Evolutionary conservation across 2,329 filamentous ascomycete genomes (phyloP).

Genomic region (Penicillium sp.): DNA sequence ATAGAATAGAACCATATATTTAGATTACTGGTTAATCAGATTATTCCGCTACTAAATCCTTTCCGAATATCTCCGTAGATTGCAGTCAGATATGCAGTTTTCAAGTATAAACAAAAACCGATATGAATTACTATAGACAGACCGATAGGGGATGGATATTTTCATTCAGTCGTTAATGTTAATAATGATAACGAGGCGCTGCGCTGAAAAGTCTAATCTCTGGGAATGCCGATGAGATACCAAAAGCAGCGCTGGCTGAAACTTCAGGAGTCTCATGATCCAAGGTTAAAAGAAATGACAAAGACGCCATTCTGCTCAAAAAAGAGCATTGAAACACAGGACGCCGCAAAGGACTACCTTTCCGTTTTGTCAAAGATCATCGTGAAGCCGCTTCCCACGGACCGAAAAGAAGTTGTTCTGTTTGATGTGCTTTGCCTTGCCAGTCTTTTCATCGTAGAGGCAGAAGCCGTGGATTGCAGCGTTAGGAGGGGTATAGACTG

Average conservation of each 20-base stretch:
- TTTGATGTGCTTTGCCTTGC: slow-evolving; percentile 67
- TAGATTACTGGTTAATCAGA: slow-evolving; percentile 17
- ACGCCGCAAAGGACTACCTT: neutral
- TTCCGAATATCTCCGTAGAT: neutral
- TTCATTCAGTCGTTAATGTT: neutral
- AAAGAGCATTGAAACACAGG: neutral
- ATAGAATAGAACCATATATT: slow-evolving; percentile 9
- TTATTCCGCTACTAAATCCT: neutral
- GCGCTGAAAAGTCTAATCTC: neutral
- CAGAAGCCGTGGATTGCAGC: slow-evolving; percentile 79
- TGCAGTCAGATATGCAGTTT: neutral
- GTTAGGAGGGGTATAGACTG: slow-evolving; percentile 83
- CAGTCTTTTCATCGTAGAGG: slow-evolving; percentile 75
- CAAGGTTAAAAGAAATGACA: neutral
- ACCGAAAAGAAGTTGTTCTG: slow-evolving; percentile 72
- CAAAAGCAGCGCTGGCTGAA: neutral
- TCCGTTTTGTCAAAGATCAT: slow-evolving; percentile 1
- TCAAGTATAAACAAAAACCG: neutral
- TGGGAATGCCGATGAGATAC: neutral
- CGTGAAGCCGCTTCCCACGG: slow-evolving; percentile 39
- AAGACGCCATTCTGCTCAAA: neutral
- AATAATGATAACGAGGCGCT: neutral
- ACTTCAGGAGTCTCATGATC: neutral
- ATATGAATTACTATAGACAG: neutral
- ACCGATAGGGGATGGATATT: neutral